Percentiles rank a stretch among this genome's conserved stretches.
Conservation (phyloP, 768 basidiomycete genomes). For the Cubamyces sp. region DNA sequence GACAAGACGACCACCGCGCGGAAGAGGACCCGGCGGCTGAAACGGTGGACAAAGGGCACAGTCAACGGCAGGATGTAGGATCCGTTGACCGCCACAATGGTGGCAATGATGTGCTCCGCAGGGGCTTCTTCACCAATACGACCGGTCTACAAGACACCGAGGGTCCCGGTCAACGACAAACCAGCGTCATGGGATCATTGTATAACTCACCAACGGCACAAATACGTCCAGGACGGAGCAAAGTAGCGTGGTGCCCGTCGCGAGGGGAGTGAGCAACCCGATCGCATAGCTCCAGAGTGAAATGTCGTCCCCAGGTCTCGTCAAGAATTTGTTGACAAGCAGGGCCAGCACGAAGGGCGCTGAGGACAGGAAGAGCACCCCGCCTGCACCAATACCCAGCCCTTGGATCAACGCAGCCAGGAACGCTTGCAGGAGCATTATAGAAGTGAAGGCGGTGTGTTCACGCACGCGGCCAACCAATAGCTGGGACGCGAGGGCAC, state of each 20-base stretch:
- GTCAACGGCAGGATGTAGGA: slow-evolving; percentile 61
- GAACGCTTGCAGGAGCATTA: slow-evolving; percentile 62
- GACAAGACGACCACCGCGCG: slow-evolving; percentile 49
- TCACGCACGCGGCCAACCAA: slow-evolving; percentile 59
- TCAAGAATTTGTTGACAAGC: slow-evolving; percentile 52
- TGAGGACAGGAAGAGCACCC: slow-evolving; percentile 67
- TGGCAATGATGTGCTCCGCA: slow-evolving; percentile 86
- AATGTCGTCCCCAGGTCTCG: slow-evolving; percentile 41
- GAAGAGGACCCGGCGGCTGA: slow-evolving; percentile 47
- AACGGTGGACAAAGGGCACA: slow-evolving; percentile 77
- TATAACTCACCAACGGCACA: slow-evolving; percentile 74
- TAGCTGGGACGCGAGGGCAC: slow-evolving; percentile 65
- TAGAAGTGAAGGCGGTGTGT: slow-evolving; percentile 58
- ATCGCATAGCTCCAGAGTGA: slow-evolving; percentile 67
- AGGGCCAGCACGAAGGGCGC: slow-evolving; percentile 60
- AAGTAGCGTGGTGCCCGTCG: slow-evolving; percentile 60
- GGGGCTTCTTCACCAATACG: slow-evolving; percentile 83
- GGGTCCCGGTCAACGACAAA: neutral
- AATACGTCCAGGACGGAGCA: slow-evolving; percentile 80
- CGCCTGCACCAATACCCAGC: slow-evolving; percentile 74
- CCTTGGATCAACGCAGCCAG: slow-evolving; percentile 65
- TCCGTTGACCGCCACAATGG: slow-evolving; percentile 63
- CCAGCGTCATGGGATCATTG: too few relatives aligned
- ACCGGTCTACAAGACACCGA: slow-evolving; percentile 61
- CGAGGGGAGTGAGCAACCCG: slow-evolving; percentile 57